phyloP scores from a whole-genome alignment of 306 rosid genomes.

The Lathyrus aphaca region DNA sequence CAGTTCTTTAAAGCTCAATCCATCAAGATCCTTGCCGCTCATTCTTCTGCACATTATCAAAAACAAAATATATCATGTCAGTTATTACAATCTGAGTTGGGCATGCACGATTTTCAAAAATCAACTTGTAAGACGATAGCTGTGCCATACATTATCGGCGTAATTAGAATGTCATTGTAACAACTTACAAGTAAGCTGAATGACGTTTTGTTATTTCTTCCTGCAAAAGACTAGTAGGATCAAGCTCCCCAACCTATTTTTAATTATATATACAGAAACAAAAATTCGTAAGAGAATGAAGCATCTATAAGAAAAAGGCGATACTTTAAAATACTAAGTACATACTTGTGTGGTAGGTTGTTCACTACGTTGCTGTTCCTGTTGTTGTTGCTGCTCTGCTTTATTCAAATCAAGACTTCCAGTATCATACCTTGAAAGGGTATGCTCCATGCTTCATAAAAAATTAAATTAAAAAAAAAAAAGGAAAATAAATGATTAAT shows the following conservation, averaged over 20 bases:
- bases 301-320: not conserved
- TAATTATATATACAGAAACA: not conserved
- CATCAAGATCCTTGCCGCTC: constrained; percentile 72
- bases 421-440: constrained; percentile 54
- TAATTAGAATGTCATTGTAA: too few relatives aligned
- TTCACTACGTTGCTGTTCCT: constrained; percentile 18
- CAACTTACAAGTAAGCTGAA: not conserved
- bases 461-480: not conserved
- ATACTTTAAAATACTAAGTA: constrained; percentile 6
- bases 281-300: not conserved
- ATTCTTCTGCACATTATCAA: constrained; percentile 49
- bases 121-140: too few relatives aligned
- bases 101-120: too few relatives aligned
- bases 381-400: constrained; percentile 29
- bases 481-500: not conserved
- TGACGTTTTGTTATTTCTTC: not conserved
- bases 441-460: constrained; percentile 68
- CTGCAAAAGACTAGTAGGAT: constrained; percentile 29
- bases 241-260: constrained; percentile 41
- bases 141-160: too few relatives aligned
- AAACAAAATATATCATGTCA: too few relatives aligned
- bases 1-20: constrained; percentile 59
- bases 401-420: constrained; percentile 38
- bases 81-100: too few relatives aligned
- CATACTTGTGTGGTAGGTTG: constrained; percentile 42